Evolutionary conservation across 2,329 filamentous ascomycete genomes (phyloP).

Genomic region (Xylaria polymorpha): DNA sequence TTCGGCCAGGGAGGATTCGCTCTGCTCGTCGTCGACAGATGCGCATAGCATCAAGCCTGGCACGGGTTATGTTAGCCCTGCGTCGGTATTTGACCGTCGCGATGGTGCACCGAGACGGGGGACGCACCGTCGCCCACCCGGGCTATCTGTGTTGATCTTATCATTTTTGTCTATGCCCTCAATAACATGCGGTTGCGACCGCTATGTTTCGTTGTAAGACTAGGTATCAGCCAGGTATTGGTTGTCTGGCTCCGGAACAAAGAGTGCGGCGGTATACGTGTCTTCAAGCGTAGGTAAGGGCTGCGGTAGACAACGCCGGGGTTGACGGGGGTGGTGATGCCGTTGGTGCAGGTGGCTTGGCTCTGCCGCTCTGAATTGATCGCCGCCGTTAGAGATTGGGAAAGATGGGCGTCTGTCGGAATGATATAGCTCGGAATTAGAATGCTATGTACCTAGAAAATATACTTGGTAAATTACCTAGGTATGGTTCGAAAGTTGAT

Average conservation of each 20-base stretch:
- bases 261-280: slow-evolving; percentile 41
- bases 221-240: neutral
- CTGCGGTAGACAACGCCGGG: slow-evolving; percentile 9
- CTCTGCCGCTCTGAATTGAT: neutral
- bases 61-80: slow-evolving; percentile 35
- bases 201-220: slow-evolving; percentile 4
- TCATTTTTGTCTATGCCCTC: slow-evolving; percentile 66
- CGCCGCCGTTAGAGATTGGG: neutral
- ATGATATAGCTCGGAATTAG: neutral
- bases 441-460: neutral
- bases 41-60: slow-evolving; percentile 93
- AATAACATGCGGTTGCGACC: slow-evolving; percentile 5
- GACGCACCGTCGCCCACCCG: slow-evolving; percentile 80
- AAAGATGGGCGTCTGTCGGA: neutral
- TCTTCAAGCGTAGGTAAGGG: slow-evolving; percentile 34
- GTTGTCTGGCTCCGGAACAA: slow-evolving; percentile 17
- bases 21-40: slow-evolving; percentile 88
- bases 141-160: slow-evolving; percentile 92
- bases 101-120: slow-evolving; percentile 31
- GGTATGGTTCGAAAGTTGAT: slow-evolving; percentile 10
- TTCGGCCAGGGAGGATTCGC: slow-evolving; percentile 81
- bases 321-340: slow-evolving; percentile 7
- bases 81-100: slow-evolving; percentile 30
- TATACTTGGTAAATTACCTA: neutral
- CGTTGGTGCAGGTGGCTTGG: slow-evolving; percentile 18